Evolutionary conservation across 2,329 filamentous ascomycete genomes (phyloP).

Genomic region (Aspergillus neoniger): DNA sequence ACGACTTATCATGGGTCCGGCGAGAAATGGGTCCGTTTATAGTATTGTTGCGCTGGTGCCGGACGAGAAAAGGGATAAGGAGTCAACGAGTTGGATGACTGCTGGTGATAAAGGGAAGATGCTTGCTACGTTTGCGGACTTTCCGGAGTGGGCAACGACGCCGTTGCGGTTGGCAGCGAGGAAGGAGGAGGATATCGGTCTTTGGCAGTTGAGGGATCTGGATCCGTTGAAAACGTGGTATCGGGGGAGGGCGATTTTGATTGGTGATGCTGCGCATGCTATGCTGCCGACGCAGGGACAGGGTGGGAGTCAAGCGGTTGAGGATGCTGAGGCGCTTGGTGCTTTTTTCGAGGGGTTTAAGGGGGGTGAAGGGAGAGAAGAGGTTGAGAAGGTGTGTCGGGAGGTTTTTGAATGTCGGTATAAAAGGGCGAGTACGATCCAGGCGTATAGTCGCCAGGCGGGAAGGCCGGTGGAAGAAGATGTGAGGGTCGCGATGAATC

Average conservation of each 20-base stretch:
- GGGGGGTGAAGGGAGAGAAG: neutral
- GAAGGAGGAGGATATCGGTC: slow-evolving; percentile 21
- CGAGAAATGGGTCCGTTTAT: slow-evolving; percentile 43
- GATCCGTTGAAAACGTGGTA: slow-evolving; percentile 24
- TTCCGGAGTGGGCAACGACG: slow-evolving; percentile 10
- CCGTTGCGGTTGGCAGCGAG: neutral
- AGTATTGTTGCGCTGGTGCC: slow-evolving; percentile 50
- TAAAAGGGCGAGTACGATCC: slow-evolving; percentile 5
- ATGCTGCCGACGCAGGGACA: slow-evolving; percentile 48
- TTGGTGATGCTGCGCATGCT: slow-evolving; percentile 44
- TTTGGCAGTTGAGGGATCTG: slow-evolving; percentile 26
- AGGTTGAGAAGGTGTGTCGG: neutral
- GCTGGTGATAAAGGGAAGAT: slow-evolving; percentile 9
- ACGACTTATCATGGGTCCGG: slow-evolving; percentile 51
- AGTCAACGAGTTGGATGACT: slow-evolving; percentile 10
- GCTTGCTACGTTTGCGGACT: slow-evolving; percentile 15
- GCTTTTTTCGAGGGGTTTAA: slow-evolving; percentile 6
- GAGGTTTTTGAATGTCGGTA: slow-evolving; percentile 10
- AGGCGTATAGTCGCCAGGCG: slow-evolving; percentile 14
- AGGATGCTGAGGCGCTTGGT: slow-evolving; percentile 40
- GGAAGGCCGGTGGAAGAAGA: neutral
- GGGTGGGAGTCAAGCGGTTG: slow-evolving; percentile 46
- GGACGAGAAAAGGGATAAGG: slow-evolving; percentile 27
- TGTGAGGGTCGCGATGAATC: slow-evolving; percentile 32
- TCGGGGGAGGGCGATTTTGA: slow-evolving; percentile 28